Evolutionary conservation across 2,329 filamentous ascomycete species (phyloP).

Genomic region (Penicillium griseofulvum): DNA sequence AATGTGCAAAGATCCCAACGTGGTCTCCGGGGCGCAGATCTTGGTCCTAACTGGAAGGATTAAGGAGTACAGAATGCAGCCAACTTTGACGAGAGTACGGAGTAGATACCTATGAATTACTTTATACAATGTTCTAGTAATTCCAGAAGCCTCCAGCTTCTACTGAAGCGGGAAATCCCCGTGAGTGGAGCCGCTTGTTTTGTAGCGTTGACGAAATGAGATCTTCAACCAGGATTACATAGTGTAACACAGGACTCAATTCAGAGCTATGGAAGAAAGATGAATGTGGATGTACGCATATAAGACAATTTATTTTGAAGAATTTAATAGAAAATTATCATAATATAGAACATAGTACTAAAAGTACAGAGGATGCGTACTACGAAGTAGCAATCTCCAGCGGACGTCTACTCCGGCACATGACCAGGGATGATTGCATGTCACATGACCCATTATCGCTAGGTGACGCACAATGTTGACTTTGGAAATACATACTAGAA

Average conservation of each 20-base stretch:
- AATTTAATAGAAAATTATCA: neutral
- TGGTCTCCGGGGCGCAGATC: slow-evolving; percentile 2
- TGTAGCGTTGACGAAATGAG: neutral
- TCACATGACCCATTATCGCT: too few species aligned
- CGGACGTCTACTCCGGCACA: too few species aligned
- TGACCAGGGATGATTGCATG: too few species aligned
- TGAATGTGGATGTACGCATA: neutral
- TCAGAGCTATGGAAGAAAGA: neutral
- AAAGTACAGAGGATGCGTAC: too few species aligned
- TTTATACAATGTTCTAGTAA: neutral
- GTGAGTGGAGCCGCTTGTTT: slow-evolving; percentile 1
- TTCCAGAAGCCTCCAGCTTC: neutral
- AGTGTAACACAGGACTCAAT: neutral
- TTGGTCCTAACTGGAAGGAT: neutral
- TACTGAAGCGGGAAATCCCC: slow-evolving; percentile 11
- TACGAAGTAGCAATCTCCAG: too few species aligned
- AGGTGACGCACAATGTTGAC: too few species aligned
- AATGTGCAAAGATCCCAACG: neutral
- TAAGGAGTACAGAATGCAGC: neutral
- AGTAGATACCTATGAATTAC: neutral
- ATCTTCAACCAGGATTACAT: neutral
- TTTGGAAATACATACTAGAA: too few species aligned
- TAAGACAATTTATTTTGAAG: neutral
- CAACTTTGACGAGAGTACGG: neutral
- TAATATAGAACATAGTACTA: too few species aligned